Evolutionary conservation across 345 rosid genomes (phyloP), one percentile per base, ranked within the genome.

Genomic region (Camelina neglecta): DNA sequence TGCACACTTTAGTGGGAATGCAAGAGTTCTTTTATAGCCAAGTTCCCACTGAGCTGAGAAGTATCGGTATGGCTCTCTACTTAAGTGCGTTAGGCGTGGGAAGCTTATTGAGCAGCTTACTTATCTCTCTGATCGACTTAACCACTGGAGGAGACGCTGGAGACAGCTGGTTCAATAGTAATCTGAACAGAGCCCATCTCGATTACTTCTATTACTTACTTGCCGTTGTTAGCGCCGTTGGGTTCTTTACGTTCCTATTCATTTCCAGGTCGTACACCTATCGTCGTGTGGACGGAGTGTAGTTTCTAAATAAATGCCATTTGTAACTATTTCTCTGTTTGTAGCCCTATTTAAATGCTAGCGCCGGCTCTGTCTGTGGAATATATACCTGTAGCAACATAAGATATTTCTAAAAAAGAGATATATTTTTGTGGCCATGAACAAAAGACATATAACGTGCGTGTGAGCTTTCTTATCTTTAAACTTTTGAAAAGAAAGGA

Each of bases 141-240:
- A 10, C 83, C 41, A 79, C 88, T 0, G 69, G 66, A 20, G 67
- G 66, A 21, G 75, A 67, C 3, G 67, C 5, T 1, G 56, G 71
- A 5, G 65, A 69, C 44, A 77, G 85, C 11, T 86, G 90, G 96
- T 75, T 91, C 2, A 85, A 88, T 0, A 84, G 79, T 82, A 89
- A 89, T 55, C 62, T 87, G 73, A 89, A 87, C 47, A 58, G 12
- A 23, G 89, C 88, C 26, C 85, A 83, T 7, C 72, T 89, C 1
- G 89, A 89, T 42, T 73, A 82, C 12, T 87, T 86, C 60, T 89
- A 83, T 39, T 84, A 86, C 88, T 61, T 89, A 29, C 54, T 87
- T 33, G 86, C 91, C 7, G 85, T 51, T 6, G 51, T 87, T 56
- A 81, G 55, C 21, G 79, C 49, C 35, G 8, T 49, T 1, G 79